Percentiles rank a stretch among this genome's conserved stretches.
These are phyloP conservation scores for Colletotrichum graminicola DNA, from an alignment of 2,329 filamentous ascomycete genomes.

Conservation along the genomic window DNA sequence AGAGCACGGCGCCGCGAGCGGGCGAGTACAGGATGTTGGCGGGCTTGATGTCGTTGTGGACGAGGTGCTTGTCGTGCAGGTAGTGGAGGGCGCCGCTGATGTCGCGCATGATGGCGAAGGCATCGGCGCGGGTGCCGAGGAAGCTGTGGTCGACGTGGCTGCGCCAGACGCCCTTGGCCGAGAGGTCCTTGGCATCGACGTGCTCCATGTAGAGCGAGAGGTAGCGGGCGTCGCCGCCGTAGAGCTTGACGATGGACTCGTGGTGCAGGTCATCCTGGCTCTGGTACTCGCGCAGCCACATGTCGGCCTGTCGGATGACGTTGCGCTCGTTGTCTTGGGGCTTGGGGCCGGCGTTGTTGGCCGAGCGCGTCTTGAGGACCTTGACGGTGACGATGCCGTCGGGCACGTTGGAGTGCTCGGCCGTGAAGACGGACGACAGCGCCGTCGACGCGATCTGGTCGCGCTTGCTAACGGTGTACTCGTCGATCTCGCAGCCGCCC, in stretches of 20 bases:
- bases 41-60: conserved; percentile 74
- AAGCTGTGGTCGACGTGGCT: conserved; percentile 62
- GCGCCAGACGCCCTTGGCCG: conserved; percentile 63
- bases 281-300: conserved; percentile 70
- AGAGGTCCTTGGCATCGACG: conserved; percentile 67
- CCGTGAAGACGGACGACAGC: conserved; percentile 68
- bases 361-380: conserved; percentile 66
- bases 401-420: conserved; percentile 64
- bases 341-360: conserved; percentile 55
- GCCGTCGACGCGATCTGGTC: conserved; percentile 68
- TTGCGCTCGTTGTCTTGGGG: conserved; percentile 65
- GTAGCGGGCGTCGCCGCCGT: conserved; percentile 71
- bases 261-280: conserved; percentile 68
- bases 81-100: conserved; percentile 67
- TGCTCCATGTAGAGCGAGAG: conserved; percentile 73
- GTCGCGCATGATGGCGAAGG: conserved; percentile 65
- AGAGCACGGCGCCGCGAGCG: conserved; percentile 69
- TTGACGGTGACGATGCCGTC: conserved; percentile 71
- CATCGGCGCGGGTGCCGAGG: conserved; percentile 62
- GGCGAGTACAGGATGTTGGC: conserved; percentile 71
- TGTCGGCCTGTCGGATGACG: conserved; percentile 70
- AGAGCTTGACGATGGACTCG: conserved; percentile 69
- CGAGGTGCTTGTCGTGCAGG: conserved; percentile 64
- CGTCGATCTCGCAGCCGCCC: conserved; percentile 63
- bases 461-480: conserved; percentile 67